Percentiles rank a stretch among this genome's conserved stretches.
Evolutionary conservation across 2,329 filamentous ascomycete species (phyloP).

Genomic region (Ceratocystis lukuohia): DNA sequence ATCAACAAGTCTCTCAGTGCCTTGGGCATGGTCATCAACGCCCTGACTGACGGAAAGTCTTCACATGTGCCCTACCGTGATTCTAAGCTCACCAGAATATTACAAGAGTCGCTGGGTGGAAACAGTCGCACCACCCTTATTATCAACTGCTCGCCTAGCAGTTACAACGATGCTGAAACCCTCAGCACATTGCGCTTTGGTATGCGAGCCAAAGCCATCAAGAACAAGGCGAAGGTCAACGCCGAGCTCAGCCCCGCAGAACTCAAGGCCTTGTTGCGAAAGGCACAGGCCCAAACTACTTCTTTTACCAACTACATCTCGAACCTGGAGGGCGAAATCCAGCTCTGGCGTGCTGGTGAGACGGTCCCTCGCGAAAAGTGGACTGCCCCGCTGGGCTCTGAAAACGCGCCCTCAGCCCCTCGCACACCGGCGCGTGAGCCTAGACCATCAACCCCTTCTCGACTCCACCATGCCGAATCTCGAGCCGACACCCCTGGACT

Average conservation of each 20-base stretch:
- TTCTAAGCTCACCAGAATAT: slow-evolving; percentile 90
- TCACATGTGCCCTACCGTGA: slow-evolving; percentile 93
- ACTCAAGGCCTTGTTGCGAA: slow-evolving; percentile 83
- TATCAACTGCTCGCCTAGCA: slow-evolving; percentile 97
- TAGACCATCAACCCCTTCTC: slow-evolving; percentile 35
- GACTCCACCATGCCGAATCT: slow-evolving; percentile 38
- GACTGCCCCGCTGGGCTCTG: slow-evolving; percentile 44
- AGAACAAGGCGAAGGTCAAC: slow-evolving; percentile 99
- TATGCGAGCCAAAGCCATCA: slow-evolving; percentile 93
- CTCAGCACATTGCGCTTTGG: slow-evolving; percentile 85
- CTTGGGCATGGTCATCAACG: slow-evolving; percentile 97
- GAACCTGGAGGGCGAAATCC: slow-evolving; percentile 71
- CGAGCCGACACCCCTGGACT: slow-evolving; percentile 50
- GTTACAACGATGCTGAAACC: slow-evolving; percentile 94
- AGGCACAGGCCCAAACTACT: slow-evolving; percentile 77
- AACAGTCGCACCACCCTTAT: slow-evolving; percentile 97
- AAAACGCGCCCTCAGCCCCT: slow-evolving; percentile 17
- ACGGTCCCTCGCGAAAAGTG: slow-evolving; percentile 78
- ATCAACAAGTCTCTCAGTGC: slow-evolving; percentile 99
- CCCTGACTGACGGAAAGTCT: slow-evolving; percentile 91
- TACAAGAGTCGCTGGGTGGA: slow-evolving; percentile 93
- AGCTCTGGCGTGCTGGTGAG: slow-evolving; percentile 78
- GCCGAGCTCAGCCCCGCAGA: slow-evolving; percentile 91
- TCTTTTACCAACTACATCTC: slow-evolving; percentile 80
- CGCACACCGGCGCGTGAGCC: slow-evolving; percentile 33